Evolutionary conservation across 768 basidiomycete species (phyloP), one percentile per base, ranked within the genome.

Genomic region (Inosperma sp.): DNA sequence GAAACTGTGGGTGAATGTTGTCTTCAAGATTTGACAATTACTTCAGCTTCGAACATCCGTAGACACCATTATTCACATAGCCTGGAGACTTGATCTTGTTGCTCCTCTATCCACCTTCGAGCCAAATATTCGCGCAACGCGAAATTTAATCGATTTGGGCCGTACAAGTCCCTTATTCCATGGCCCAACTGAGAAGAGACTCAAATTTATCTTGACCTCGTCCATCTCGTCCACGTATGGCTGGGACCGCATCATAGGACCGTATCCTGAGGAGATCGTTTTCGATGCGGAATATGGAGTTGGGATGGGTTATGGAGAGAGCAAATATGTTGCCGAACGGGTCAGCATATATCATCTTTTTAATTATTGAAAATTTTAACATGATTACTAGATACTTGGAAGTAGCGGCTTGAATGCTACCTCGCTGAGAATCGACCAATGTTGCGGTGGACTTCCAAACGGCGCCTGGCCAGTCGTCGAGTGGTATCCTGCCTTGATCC

Each of bases 11-110:
- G 60, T 43, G 6, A 1, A 3, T 17, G 46, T 14, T 29, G 8
- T 42, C 12, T 31, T 23, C 36, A 26, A 34, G 23, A 10, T 39
- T 26, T 49, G 23, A 5, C 22, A 17, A 23, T 34, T n/a, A 27
- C 19, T 31, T 14, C 19, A 25, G 3, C 13, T 44, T 40, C 46
- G 1, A 16, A 3, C 17, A 3, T 39, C 57, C 5, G 59, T 71
- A 5, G 74, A 65, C 1, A 48, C 54, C 12, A 68, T 78, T 51
- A 67, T 77, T 9, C 75, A 78, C 47, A 73, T 69, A 41, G 76
- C 75, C 2, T 78, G 77, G 77, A 67, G 60, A 19, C 59, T 78
- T n/a, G 70, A 79, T 36, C 77, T 78, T 57, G 79, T 76, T 50
- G 25, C 72, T 19, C 52, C 67, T 0, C 56, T 79, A 4, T 64